Percentiles rank a stretch among this genome's conserved stretches.
Evolutionary conservation across 2,329 filamentous ascomycete species (phyloP).

Genomic region (Nigrospora oryzae): DNA sequence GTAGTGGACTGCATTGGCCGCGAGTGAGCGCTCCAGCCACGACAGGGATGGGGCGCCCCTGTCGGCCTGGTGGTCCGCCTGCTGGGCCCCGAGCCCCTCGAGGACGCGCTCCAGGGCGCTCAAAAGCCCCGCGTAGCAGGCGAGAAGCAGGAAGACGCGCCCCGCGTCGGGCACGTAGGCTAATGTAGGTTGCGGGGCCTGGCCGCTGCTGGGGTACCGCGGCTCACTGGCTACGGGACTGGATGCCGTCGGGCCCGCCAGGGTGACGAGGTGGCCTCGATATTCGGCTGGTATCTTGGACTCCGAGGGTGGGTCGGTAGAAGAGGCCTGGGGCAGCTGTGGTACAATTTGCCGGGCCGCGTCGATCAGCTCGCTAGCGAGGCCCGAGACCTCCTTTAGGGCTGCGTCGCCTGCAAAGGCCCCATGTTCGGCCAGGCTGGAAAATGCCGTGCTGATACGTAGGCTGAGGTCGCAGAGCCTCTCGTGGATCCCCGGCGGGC

Average conservation of each 20-base stretch:
- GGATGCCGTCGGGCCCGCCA: neutral
- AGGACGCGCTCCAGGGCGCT: neutral
- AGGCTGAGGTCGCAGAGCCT: neutral
- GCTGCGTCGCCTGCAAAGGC: neutral
- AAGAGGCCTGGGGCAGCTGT: neutral
- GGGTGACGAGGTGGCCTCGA: neutral
- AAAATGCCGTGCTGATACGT: neutral
- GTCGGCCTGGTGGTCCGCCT: neutral
- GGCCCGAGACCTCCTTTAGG: neutral
- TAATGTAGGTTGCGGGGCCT: neutral
- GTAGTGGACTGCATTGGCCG: neutral
- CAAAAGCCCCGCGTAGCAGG: neutral
- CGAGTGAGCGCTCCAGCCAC: neutral
- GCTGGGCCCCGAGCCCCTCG: neutral
- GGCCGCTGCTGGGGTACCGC: no score
- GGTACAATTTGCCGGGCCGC: neutral
- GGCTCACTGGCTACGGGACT: no score
- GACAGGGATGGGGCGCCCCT: neutral
- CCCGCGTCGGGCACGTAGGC: neutral
- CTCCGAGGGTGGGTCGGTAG: neutral
- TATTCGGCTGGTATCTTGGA: neutral
- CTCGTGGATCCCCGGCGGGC: neutral
- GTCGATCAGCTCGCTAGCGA: neutral
- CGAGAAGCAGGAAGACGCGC: neutral
- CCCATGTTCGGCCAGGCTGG: neutral